Conservation (phyloP, 2,329 filamentous ascomycete genomes). For the Monilinia polystroma region DNA sequence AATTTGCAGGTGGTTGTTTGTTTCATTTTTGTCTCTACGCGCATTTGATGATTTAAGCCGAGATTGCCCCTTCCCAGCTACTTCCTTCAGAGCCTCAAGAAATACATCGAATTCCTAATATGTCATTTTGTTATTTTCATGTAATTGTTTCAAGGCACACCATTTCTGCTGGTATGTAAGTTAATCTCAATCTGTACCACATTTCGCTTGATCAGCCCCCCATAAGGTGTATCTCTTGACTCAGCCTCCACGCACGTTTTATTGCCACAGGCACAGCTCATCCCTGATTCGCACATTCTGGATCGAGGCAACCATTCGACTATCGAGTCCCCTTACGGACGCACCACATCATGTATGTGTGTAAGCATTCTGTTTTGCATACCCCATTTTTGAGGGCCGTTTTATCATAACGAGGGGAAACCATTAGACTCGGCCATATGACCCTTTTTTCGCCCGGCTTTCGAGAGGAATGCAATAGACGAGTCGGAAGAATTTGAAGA, state of each 20-base stretch:
- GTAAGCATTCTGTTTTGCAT: not conserved
- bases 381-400: not conserved
- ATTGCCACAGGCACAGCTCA: not conserved
- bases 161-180: not conserved
- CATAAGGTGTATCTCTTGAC: not conserved
- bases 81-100: not conserved
- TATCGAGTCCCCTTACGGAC: conserved; percentile 1
- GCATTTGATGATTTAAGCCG: too few species aligned
- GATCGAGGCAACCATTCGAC: conserved; percentile 12
- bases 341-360: not conserved
- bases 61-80: not conserved
- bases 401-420: not conserved
- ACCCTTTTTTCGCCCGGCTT: not conserved
- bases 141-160: not conserved
- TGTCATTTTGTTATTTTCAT: not conserved
- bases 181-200: not conserved
- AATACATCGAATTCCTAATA: not conserved
- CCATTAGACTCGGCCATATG: conserved; percentile 1
- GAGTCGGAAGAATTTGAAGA: not conserved
- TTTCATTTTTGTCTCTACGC: not conserved
- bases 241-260: not conserved
- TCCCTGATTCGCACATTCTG: not conserved
- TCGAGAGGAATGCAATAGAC: not conserved
- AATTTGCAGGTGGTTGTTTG: not conserved
- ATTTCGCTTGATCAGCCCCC: not conserved